Conservation (phyloP, 164 flowering plant species). For the Chimonanthus praecox region DNA sequence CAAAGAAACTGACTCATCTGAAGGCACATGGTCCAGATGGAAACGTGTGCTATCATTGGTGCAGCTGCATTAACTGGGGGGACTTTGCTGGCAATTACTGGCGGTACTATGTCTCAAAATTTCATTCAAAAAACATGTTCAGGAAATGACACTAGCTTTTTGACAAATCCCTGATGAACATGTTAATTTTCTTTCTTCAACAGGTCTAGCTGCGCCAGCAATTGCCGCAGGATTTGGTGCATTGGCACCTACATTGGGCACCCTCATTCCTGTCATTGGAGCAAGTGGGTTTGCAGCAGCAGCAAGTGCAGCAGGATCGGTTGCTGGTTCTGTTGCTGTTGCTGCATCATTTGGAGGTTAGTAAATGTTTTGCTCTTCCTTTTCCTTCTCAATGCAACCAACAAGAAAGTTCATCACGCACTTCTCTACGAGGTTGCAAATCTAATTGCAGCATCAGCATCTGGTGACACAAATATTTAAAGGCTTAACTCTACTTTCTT, state of each 20-base stretch:
- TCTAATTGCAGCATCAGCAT: too few species aligned
- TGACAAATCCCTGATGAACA: not conserved
- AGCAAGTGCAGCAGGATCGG: conserved; percentile 96
- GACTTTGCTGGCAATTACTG: conserved; percentile 92
- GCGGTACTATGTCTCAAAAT: conserved; percentile 41
- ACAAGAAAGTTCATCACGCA: too few species aligned
- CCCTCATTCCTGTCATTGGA: conserved; percentile 89
- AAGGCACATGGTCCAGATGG: conserved; percentile 76
- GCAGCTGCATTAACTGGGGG: conserved; percentile 99
- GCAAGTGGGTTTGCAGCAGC: conserved; percentile 98
- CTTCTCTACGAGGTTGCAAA: too few species aligned
- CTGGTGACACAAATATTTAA: too few species aligned
- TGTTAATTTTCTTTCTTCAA: conserved; percentile 9
- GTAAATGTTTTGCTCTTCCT: not conserved
- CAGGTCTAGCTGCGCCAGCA: conserved; percentile 99
- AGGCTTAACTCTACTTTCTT: too few species aligned
- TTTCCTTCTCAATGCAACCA: too few species aligned
- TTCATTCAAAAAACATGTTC: too few species aligned
- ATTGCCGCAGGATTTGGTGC: conserved; percentile 98
- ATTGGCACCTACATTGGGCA: conserved; percentile 93
- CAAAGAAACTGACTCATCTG: conserved; percentile 36
- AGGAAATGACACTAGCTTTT: not conserved
- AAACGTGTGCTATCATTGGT: conserved; percentile 97
- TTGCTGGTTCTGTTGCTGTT: conserved; percentile 99
- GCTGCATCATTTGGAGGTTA: conserved; percentile 99